phyloP scores from a whole-genome alignment of 1,284 basidiomycete species.

The Fomitopsis betulina region DNA sequence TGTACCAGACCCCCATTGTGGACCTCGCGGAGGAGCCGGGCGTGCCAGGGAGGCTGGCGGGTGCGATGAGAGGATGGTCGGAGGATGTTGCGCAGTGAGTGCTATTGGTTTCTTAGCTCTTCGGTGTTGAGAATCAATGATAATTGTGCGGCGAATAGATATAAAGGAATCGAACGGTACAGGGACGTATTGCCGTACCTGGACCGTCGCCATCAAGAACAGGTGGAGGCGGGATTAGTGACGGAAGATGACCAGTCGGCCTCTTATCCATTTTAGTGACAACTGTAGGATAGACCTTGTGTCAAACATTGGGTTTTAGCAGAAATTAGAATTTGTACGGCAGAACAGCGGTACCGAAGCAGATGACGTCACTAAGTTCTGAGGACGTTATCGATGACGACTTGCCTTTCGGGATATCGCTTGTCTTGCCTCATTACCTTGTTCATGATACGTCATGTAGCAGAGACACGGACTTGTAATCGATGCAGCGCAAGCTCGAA shows the following conservation, averaged over 20 bases:
- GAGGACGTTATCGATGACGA: neutral
- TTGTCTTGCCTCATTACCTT: neutral
- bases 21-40: slow-evolving; percentile 57
- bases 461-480: neutral
- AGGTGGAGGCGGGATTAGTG: slow-evolving; percentile 22
- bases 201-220: slow-evolving; percentile 39
- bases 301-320: neutral
- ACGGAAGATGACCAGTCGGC: slow-evolving; percentile 11
- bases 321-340: neutral
- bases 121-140: neutral
- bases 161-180: slow-evolving; percentile 54
- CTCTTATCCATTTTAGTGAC: slow-evolving; percentile 15
- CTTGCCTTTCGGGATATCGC: neutral
- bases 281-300: neutral
- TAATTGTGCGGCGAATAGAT: slow-evolving; percentile 23
- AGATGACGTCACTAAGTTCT: neutral
- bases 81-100: slow-evolving; percentile 48
- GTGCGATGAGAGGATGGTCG: slow-evolving; percentile 66
- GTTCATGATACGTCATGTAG: neutral
- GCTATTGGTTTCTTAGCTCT: neutral
- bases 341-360: neutral
- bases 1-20: slow-evolving; percentile 59
- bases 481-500: neutral
- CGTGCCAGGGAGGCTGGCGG: slow-evolving; percentile 62
- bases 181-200: slow-evolving; percentile 45